phyloP scores from a whole-genome alignment of 768 basidiomycete species.

The Favolaschia claudopus region DNA sequence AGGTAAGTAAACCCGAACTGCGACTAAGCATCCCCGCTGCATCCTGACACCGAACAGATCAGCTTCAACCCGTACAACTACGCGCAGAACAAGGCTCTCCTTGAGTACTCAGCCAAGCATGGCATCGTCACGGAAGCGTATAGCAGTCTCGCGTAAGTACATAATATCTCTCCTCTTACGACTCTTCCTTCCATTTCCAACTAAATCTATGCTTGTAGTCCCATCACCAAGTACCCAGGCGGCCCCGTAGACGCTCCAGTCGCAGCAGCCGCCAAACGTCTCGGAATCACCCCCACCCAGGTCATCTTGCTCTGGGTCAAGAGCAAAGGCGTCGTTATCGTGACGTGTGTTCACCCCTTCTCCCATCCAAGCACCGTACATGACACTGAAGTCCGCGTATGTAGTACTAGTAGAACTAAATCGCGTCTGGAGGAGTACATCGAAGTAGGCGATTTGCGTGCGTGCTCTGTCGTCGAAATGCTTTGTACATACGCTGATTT shows the following conservation, averaged over 20 bases:
- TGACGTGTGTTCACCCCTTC: conserved; percentile 56
- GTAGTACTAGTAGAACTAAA: conserved; percentile 69
- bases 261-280: conserved; percentile 58
- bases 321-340: conserved; percentile 70
- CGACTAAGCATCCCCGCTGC: not conserved
- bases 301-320: conserved; percentile 75
- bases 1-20: conserved; percentile 49
- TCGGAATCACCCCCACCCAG: conserved; percentile 67
- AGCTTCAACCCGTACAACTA: conserved; percentile 67
- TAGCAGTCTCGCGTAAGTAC: conserved; percentile 56
- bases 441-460: conserved; percentile 65
- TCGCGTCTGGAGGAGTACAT: conserved; percentile 74
- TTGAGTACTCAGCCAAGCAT: conserved; percentile 58
- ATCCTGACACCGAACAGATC: conserved; percentile 43
- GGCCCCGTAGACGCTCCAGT: conserved; percentile 72
- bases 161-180: not conserved
- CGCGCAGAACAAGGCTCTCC: conserved; percentile 49
- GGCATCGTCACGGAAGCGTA: conserved; percentile 65
- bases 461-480: conserved; percentile 21
- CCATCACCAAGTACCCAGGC: conserved; percentile 65
- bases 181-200: conserved; percentile 1
- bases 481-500: not conserved
- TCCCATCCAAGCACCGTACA: not conserved
- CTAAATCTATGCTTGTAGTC: conserved; percentile 42
- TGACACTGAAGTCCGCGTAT: not conserved